These are phyloP conservation scores for Diaporthe sp. DNA, from an alignment of 2,329 filamentous ascomycete genomes.

Conservation along the genomic window DNA sequence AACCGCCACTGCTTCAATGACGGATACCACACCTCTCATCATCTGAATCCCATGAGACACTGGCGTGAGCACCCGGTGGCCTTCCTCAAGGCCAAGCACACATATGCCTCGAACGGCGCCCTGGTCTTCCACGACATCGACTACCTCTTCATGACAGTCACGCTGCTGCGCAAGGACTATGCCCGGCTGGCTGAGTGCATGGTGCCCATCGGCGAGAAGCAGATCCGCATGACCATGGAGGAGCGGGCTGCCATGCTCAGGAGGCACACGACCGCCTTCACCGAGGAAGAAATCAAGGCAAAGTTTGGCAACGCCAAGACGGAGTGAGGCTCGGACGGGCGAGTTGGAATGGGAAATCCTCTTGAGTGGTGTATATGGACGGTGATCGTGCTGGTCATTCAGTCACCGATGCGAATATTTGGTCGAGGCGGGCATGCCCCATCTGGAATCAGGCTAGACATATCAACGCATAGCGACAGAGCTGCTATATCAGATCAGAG, in stretches of 20 bases:
- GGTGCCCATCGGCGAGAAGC: slow-evolving; percentile 77
- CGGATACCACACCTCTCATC: slow-evolving; percentile 85
- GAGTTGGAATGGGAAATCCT: too few relatives aligned
- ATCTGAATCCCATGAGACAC: slow-evolving; percentile 82
- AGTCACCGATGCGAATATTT: neutral
- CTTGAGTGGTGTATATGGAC: neutral
- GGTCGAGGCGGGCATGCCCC: neutral
- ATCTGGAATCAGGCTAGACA: neutral
- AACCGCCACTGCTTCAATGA: slow-evolving; percentile 88
- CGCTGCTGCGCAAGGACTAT: slow-evolving; percentile 79
- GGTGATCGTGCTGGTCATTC: neutral
- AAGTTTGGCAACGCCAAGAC: slow-evolving; percentile 60
- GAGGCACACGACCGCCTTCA: slow-evolving; percentile 74
- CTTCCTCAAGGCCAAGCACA: slow-evolving; percentile 77
- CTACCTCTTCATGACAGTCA: slow-evolving; percentile 81
- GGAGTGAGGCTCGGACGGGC: slow-evolving; percentile 1
- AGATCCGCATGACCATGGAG: slow-evolving; percentile 74
- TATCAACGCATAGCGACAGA: slow-evolving; percentile 1
- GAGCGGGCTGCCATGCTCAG: slow-evolving; percentile 74
- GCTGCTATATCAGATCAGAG: neutral
- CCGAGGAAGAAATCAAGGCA: slow-evolving; percentile 71
- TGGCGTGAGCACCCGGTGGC: slow-evolving; percentile 85
- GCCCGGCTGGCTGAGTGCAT: slow-evolving; percentile 75
- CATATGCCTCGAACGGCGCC: slow-evolving; percentile 75
- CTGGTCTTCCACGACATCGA: slow-evolving; percentile 86